These are phyloP conservation scores for Alloteropsis angusta DNA, from an alignment of 202 grass and related monocot species.

Conservation along the genomic window DNA sequence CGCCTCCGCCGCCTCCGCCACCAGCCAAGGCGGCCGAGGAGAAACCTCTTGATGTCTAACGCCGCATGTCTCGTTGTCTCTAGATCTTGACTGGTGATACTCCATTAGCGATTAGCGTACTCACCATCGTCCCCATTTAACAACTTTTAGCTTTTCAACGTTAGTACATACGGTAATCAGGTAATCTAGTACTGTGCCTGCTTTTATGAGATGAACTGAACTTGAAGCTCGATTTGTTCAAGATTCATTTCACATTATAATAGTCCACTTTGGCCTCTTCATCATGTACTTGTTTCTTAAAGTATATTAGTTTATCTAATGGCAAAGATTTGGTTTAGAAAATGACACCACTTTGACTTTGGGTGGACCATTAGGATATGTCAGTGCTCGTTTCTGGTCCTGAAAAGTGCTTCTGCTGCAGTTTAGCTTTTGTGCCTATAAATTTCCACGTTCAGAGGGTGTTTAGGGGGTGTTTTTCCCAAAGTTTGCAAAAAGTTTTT, in stretches of 20 bases:
- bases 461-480: too few relatives aligned
- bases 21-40: not conserved
- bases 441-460: not conserved
- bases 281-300: not conserved
- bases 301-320: not conserved
- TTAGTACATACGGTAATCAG: not conserved
- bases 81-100: not conserved
- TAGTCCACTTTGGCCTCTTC: not conserved
- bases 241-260: not conserved
- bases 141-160: not conserved
- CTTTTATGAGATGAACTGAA: not conserved
- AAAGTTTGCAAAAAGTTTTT: too few relatives aligned
- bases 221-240: not conserved
- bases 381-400: not conserved
- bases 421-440: not conserved
- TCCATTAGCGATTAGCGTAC: not conserved
- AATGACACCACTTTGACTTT: not conserved
- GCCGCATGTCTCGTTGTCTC: not conserved
- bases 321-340: not conserved
- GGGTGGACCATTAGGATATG: slow-evolving; percentile 1
- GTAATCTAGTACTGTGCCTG: not conserved
- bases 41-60: slow-evolving; percentile 12
- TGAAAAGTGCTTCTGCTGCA: not conserved
- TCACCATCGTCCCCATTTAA: not conserved
- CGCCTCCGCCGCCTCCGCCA: not conserved